Percentiles rank a stretch among this genome's conserved stretches.
Evolutionary conservation across 441 rosid species (phyloP).

Genomic region (Cnidoscolus chayamansa): DNA sequence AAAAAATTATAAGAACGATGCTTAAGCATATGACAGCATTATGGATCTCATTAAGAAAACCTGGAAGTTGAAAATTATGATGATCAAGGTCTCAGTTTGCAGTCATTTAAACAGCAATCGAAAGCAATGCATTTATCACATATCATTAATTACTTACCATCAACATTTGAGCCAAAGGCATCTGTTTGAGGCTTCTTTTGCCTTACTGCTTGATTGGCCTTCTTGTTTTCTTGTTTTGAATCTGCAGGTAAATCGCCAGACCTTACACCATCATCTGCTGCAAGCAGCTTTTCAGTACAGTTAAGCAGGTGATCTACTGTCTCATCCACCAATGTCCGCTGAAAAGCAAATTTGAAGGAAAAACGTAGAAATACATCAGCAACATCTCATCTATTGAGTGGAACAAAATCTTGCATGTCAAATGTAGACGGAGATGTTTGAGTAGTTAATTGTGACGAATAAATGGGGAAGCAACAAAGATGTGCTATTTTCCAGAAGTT

Average conservation of each 20-base stretch:
- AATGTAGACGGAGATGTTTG: background rate
- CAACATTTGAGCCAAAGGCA: constrained; percentile 27
- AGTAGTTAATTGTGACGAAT: background rate
- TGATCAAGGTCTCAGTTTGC: background rate
- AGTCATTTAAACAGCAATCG: background rate
- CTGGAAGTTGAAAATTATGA: background rate
- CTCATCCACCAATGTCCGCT: constrained; percentile 53
- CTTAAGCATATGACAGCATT: constrained; percentile 1
- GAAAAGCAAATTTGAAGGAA: constrained; percentile 11
- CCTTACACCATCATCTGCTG: constrained; percentile 31
- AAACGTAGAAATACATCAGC: background rate
- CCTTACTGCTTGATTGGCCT: constrained; percentile 26
- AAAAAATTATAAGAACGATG: background rate
- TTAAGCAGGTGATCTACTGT: constrained; percentile 62
- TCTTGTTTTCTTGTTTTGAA: constrained; percentile 26
- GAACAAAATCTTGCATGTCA: background rate
- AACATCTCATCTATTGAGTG: background rate
- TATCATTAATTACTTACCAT: constrained; percentile 42
- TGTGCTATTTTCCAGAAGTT: background rate
- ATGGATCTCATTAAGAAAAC: background rate
- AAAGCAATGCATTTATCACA: background rate
- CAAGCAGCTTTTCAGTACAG: constrained; percentile 55
- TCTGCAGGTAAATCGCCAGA: constrained; percentile 22
- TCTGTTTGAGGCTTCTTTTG: constrained; percentile 29
- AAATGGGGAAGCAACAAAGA: background rate